phyloP scores from a whole-genome alignment of 2,329 filamentous ascomycete genomes.

The Neurospora crassa region DNA sequence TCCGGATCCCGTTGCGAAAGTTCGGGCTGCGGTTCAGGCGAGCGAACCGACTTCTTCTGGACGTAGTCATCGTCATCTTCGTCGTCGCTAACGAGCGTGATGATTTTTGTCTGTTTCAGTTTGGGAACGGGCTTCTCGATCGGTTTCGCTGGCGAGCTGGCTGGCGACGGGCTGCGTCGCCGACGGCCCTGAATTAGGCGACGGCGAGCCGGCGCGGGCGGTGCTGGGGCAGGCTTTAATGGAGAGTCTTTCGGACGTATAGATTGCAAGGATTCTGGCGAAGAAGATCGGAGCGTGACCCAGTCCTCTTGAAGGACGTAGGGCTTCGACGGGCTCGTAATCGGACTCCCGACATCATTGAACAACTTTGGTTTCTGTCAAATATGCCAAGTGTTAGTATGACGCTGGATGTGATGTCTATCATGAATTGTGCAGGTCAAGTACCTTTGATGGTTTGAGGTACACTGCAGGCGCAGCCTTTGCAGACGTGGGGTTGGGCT shows the following conservation, averaged over 20 bases:
- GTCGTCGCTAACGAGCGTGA: conserved; percentile 28
- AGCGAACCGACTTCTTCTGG: conserved; percentile 9
- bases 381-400: not conserved
- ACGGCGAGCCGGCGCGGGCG: conserved; percentile 12
- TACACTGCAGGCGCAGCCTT: not conserved
- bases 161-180: conserved; percentile 9
- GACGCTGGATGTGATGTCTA: not conserved
- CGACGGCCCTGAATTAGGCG: conserved; percentile 18
- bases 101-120: conserved; percentile 2
- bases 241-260: conserved; percentile 2
- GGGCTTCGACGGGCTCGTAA: conserved; percentile 10
- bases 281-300: conserved; percentile 9
- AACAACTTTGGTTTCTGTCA: conserved; percentile 5
- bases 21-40: conserved; percentile 5
- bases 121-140: conserved; percentile 1
- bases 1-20: conserved; percentile 4
- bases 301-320: conserved; percentile 15
- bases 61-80: conserved; percentile 28
- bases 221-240: conserved; percentile 1
- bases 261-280: conserved; percentile 11
- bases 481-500: conserved; percentile 18
- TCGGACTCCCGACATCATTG: conserved; percentile 8
- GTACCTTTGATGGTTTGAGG: not conserved
- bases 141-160: conserved; percentile 8
- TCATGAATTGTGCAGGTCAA: not conserved